Conservation (phyloP, 1,139 yeast genomes). For the Debaryomycetaceae sp. region DNA sequence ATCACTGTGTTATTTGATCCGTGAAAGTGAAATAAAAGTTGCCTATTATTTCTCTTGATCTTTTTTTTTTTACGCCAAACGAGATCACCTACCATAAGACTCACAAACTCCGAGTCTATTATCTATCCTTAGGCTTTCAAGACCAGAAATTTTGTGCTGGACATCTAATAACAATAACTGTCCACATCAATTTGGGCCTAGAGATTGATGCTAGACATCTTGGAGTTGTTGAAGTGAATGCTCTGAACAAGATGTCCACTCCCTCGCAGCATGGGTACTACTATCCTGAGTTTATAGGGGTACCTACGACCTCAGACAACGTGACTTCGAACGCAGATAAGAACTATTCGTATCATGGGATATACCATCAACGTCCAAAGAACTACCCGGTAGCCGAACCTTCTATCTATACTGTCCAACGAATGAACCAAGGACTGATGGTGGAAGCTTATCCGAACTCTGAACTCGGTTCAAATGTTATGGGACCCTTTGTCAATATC, state of each 20-base stretch:
- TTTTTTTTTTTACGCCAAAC: not conserved
- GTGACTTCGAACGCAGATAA: conserved; percentile 4
- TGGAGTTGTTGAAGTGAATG: not conserved
- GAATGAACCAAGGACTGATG: conserved; percentile 7
- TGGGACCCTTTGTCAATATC: not conserved
- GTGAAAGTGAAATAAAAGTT: not conserved
- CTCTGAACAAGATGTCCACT: conserved; percentile 3
- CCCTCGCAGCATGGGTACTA: conserved; percentile 7
- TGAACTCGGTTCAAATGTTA: conserved; percentile 3
- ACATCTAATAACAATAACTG: too few species aligned
- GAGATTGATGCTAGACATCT: not conserved
- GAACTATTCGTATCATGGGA: not conserved
- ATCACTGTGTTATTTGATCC: not conserved
- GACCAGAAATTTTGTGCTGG: too few species aligned
- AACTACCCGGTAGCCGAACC: conserved; percentile 9
- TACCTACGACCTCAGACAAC: conserved; percentile 8
- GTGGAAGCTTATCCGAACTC: conserved; percentile 9
- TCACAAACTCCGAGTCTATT: not conserved
- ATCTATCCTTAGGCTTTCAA: too few species aligned
- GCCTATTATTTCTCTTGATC: not conserved
- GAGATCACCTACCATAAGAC: not conserved
- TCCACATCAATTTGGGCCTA: not conserved
- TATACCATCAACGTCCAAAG: conserved; percentile 7
- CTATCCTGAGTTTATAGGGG: conserved; percentile 9
- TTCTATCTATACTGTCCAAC: conserved; percentile 11